Evolutionary conservation across 768 basidiomycete species (phyloP), one percentile per base, ranked within the genome.

Genomic region (Leccinellum rugosiceps): DNA sequence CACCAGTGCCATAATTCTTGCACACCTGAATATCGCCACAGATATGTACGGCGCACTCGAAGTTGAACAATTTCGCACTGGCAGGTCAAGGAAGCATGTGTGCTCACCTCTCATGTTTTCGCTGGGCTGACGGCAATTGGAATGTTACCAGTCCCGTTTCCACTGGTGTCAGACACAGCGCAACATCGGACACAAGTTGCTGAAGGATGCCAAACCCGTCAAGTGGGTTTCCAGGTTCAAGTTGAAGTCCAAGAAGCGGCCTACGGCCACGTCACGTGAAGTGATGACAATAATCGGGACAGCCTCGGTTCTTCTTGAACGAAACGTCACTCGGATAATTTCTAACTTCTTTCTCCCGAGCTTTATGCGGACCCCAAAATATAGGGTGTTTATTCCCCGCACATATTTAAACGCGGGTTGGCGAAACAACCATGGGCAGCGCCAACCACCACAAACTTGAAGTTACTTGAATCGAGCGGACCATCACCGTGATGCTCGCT

Each of bases 401-500:
- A 21, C 41, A 13, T 43, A 43, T 43, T 6, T 43, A 43, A 25
- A 45, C 7, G 21, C 14, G 2, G 14, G 21, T 17, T 9, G 0
- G 38, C 38, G 38, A 38, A 38, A 17, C 4, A 17, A 38, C 13
- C 13, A 21, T 21, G 19, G 0, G 13, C 44, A 21, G 44, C 10
- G 41, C 11, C 19, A 11, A 11, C 45, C 28, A 5, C 15, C 32
- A 38, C 6, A 55, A 58, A 46, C 11, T 21, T 4, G 38, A 21
- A 25, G 23, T 26, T 5, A n/a, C 38, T n/a, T 41, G 25, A 25
- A 10, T 44, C 26, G 30, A 50, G 35, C 26, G n/a, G 19, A 46
- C 45, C 45, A n/a, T 28, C 49, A 26, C 48, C 50, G 28, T 54
- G 23, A 49, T 57, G 17, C 25, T 63, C 9, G 17, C 50, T 13